Conservation (phyloP, 2,329 filamentous ascomycete genomes). For the Aspergillus sp. region DNA sequence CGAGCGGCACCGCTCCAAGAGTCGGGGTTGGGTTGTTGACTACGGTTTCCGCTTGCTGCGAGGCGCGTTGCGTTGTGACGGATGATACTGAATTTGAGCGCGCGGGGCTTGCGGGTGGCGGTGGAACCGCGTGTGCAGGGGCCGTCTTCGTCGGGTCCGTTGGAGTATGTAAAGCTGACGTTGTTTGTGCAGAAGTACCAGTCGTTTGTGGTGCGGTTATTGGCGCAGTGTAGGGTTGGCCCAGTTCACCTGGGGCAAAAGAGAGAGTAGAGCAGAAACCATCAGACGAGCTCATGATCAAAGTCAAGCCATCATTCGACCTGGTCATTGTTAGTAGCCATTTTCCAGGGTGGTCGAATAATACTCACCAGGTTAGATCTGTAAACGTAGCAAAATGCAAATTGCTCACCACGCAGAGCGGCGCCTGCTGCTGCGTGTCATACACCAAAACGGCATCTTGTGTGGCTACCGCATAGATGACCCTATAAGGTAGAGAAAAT, state of each 20-base stretch:
- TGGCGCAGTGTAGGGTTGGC: slow-evolving; percentile 68
- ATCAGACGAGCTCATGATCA: slow-evolving; percentile 96
- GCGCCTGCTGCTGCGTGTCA: slow-evolving; percentile 94
- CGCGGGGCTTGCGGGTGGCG: slow-evolving; percentile 72
- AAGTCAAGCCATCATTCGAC: slow-evolving; percentile 72
- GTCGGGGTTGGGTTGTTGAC: slow-evolving; percentile 78
- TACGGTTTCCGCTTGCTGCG: slow-evolving; percentile 48
- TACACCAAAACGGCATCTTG: slow-evolving; percentile 94
- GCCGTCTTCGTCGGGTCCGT: slow-evolving; percentile 59
- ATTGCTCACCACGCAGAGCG: slow-evolving; percentile 92
- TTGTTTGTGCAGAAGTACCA: slow-evolving; percentile 41
- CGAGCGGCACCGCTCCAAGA: slow-evolving; percentile 71
- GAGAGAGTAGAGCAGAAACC: slow-evolving; percentile 93
- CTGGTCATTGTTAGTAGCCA: slow-evolving; percentile 44
- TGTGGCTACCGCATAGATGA: slow-evolving; percentile 95
- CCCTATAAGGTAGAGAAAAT: slow-evolving; percentile 85
- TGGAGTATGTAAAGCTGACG: slow-evolving; percentile 71
- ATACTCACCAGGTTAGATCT: slow-evolving; percentile 82
- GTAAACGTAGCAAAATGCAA: slow-evolving; percentile 97
- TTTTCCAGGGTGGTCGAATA: background rate
- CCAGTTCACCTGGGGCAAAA: slow-evolving; percentile 80
- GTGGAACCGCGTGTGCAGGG: slow-evolving; percentile 51
- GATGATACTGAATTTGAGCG: slow-evolving; percentile 86
- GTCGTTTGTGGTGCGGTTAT: slow-evolving; percentile 29
- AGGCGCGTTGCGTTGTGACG: slow-evolving; percentile 61